phyloP scores from a whole-genome alignment of 2,329 filamentous ascomycete genomes.

The Fusarium anguioides region DNA sequence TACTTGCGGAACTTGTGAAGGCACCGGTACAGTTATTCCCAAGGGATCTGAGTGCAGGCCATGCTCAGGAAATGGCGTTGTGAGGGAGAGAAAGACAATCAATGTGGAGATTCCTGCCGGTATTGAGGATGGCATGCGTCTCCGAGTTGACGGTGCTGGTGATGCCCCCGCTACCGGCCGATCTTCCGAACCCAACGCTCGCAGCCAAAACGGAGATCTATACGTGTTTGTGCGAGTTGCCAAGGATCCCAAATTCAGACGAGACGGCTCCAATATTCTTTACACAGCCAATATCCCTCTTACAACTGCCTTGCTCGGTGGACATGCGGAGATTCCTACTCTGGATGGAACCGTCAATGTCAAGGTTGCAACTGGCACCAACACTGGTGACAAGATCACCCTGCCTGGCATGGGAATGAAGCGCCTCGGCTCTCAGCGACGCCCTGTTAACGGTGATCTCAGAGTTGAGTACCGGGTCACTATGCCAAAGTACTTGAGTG shows the following conservation, averaged over 20 bases:
- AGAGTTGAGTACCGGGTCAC: conserved; percentile 93
- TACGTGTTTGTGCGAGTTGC: conserved; percentile 91
- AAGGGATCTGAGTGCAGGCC: conserved; percentile 82
- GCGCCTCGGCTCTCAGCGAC: conserved; percentile 76
- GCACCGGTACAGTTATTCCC: conserved; percentile 80
- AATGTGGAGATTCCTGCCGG: conserved; percentile 93
- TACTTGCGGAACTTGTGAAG: conserved; percentile 84
- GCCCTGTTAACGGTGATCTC: conserved; percentile 80
- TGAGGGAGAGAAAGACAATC: conserved; percentile 84
- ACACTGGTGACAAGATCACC: conserved; percentile 91
- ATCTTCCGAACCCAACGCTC: conserved; percentile 69
- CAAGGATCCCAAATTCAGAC: conserved; percentile 89
- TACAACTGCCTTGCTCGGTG: conserved; percentile 91
- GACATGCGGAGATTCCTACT: conserved; percentile 89
- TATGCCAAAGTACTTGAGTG: conserved; percentile 93
- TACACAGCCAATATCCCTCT: conserved; percentile 93
- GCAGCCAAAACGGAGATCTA: conserved; percentile 83
- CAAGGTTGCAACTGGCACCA: conserved; percentile 90
- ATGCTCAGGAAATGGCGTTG: conserved; percentile 85
- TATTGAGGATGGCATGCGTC: conserved; percentile 95
- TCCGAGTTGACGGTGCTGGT: conserved; percentile 86
- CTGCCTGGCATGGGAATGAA: conserved; percentile 94
- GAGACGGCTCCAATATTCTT: conserved; percentile 87
- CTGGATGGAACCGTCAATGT: conserved; percentile 91
- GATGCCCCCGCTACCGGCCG: conserved; percentile 85